Evolutionary conservation across 2,329 filamentous ascomycete genomes (phyloP).

Genomic region (Trichoderma breve): DNA sequence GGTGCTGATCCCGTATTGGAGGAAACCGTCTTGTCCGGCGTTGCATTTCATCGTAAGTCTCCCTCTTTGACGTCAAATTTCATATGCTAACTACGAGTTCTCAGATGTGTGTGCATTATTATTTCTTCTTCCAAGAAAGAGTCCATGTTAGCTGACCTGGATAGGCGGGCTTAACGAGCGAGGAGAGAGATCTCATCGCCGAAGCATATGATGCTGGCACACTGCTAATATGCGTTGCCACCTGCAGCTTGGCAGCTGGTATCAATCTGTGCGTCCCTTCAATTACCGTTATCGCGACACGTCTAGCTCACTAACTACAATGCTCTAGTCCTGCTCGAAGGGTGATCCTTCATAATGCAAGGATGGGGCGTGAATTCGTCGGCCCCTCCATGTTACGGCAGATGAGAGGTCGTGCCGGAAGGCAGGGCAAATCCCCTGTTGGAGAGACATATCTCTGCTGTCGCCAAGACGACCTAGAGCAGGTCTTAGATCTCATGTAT

Average conservation of each 20-base stretch:
- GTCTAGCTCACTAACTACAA: slow-evolving; percentile 25
- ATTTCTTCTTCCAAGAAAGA: too few species aligned
- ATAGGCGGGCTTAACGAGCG: slow-evolving; percentile 66
- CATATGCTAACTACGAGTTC: neutral
- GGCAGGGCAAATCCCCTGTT: slow-evolving; percentile 74
- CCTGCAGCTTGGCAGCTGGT: slow-evolving; percentile 78
- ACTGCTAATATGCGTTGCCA: slow-evolving; percentile 70
- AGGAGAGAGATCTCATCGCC: slow-evolving; percentile 71
- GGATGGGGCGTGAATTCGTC: slow-evolving; percentile 75
- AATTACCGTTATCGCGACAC: neutral
- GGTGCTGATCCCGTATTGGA: slow-evolving; percentile 65
- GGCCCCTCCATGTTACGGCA: slow-evolving; percentile 77
- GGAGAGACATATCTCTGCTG: slow-evolving; percentile 79
- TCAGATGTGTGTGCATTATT: slow-evolving; percentile 37
- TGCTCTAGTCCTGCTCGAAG: slow-evolving; percentile 56
- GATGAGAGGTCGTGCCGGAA: slow-evolving; percentile 75
- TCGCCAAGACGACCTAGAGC: slow-evolving; percentile 64
- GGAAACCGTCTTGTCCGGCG: slow-evolving; percentile 62
- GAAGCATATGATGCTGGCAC: slow-evolving; percentile 67
- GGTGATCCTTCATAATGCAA: slow-evolving; percentile 71
- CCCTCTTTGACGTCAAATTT: neutral
- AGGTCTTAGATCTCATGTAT: slow-evolving; percentile 67
- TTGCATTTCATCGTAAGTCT: slow-evolving; percentile 69
- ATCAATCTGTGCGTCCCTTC: slow-evolving; percentile 59
- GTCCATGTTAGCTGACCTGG: slow-evolving; percentile 25